Evolutionary conservation across 2,329 filamentous ascomycete species (phyloP).

Genomic region (Domatiomyces globalis): DNA sequence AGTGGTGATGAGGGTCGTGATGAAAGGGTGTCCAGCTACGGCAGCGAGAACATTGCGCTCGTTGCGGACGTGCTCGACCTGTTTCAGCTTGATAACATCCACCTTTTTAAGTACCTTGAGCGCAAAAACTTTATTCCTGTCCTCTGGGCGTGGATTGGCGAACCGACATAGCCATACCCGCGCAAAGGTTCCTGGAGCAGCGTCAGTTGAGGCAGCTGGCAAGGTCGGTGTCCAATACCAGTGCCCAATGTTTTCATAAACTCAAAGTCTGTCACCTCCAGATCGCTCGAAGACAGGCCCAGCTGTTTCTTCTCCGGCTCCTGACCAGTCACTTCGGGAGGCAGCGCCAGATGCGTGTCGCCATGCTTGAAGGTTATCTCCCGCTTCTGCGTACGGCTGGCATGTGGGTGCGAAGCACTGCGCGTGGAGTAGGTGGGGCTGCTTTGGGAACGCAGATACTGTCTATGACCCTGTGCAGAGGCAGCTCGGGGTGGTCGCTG

Average conservation of each 20-base stretch:
- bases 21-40: conserved; percentile 51
- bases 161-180: conserved; percentile 36
- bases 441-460: conserved; percentile 11
- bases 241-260: conserved; percentile 37
- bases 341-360: conserved; percentile 5
- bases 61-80: conserved; percentile 55
- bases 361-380: conserved; percentile 12
- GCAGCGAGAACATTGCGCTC: conserved; percentile 49
- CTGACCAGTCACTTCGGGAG: conserved; percentile 23
- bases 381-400: conserved; percentile 15
- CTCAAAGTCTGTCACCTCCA: conserved; percentile 32
- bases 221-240: conserved; percentile 21
- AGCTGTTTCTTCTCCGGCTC: conserved; percentile 26
- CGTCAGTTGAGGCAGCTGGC: conserved; percentile 1
- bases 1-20: conserved; percentile 49
- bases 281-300: conserved; percentile 24
- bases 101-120: conserved; percentile 38
- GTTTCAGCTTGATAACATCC: conserved; percentile 47
- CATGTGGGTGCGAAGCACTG: conserved; percentile 17
- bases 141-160: conserved; percentile 24
- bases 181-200: conserved; percentile 35
- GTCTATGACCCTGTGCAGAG: conserved; percentile 18
- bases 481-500: conserved; percentile 16
- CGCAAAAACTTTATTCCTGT: conserved; percentile 32
- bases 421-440: conserved; percentile 11